Conservation (phyloP, 139 green algal genomes). For the Chlorella sp. region DNA sequence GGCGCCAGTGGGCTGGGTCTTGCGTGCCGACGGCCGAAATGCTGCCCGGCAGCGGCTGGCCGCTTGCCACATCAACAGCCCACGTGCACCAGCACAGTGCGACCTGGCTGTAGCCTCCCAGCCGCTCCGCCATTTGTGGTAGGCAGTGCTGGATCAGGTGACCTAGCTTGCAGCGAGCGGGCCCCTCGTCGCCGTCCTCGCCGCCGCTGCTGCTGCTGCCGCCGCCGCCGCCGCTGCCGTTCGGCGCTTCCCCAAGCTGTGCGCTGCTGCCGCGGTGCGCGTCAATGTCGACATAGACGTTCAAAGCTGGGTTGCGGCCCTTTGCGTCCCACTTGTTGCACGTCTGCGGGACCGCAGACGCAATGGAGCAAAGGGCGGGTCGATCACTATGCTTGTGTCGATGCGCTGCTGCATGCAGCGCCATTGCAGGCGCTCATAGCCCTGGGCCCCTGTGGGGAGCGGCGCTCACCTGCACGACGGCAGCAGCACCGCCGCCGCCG, state of each 20-base stretch:
- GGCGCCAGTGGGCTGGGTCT: slow-evolving; percentile 2
- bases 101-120: slow-evolving; percentile 21
- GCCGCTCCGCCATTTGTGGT: background rate
- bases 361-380: too few relatives aligned
- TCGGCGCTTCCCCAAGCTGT: background rate
- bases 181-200: background rate
- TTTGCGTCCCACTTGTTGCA: slow-evolving; percentile 24
- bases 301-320: slow-evolving; percentile 24
- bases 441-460: background rate
- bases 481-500: background rate
- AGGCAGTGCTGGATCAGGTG: slow-evolving; percentile 8
- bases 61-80: background rate
- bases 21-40: background rate
- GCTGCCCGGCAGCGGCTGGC: background rate
- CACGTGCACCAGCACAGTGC: slow-evolving; percentile 18
- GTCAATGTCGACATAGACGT: slow-evolving; percentile 7
- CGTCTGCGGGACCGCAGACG: too few relatives aligned
- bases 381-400: too few relatives aligned
- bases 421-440: too few relatives aligned
- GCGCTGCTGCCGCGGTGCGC: background rate
- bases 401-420: too few relatives aligned
- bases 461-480: background rate
- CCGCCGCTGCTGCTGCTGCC: background rate
- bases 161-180: slow-evolving; percentile 23
- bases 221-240: background rate